phyloP scores from a whole-genome alignment of 768 basidiomycete species.

The Ephemerocybe angulata region DNA sequence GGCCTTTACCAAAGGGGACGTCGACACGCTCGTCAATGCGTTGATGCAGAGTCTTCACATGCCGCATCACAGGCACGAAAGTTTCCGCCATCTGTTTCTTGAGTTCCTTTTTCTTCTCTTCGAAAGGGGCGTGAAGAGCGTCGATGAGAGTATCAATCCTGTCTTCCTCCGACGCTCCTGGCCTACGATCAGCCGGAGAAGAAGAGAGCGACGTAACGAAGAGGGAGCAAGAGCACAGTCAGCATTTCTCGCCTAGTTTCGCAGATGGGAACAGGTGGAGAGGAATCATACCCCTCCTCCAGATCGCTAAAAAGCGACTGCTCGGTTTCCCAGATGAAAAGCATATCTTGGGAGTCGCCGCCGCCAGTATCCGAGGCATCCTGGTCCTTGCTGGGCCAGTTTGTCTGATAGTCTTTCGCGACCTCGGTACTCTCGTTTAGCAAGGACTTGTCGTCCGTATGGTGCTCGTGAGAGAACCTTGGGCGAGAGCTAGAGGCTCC shows the following conservation, averaged over 20 bases:
- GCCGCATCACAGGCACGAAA: constrained; percentile 46
- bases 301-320: constrained; percentile 48
- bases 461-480: constrained; percentile 4
- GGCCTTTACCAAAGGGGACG: constrained; percentile 34
- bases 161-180: constrained; percentile 26
- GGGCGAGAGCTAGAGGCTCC: constrained; percentile 2
- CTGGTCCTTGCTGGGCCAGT: not conserved
- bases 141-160: constrained; percentile 35
- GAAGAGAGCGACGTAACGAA: not conserved
- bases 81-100: constrained; percentile 40
- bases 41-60: constrained; percentile 39
- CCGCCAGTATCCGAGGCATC: constrained; percentile 23
- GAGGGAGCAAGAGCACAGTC: constrained; percentile 1
- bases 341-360: constrained; percentile 22
- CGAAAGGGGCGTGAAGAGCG: constrained; percentile 41
- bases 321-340: constrained; percentile 51
- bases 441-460: constrained; percentile 10
- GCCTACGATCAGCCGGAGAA: constrained; percentile 15
- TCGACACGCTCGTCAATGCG: constrained; percentile 38
- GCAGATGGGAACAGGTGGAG: constrained; percentile 13
- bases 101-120: constrained; percentile 32
- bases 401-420: constrained; percentile 14
- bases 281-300: constrained; percentile 35
- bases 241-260: not conserved
- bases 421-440: constrained; percentile 9